These are phyloP conservation scores for Fagopyrum esculentum DNA, from an alignment of 148 eudicot species.

Conservation along the genomic window DNA sequence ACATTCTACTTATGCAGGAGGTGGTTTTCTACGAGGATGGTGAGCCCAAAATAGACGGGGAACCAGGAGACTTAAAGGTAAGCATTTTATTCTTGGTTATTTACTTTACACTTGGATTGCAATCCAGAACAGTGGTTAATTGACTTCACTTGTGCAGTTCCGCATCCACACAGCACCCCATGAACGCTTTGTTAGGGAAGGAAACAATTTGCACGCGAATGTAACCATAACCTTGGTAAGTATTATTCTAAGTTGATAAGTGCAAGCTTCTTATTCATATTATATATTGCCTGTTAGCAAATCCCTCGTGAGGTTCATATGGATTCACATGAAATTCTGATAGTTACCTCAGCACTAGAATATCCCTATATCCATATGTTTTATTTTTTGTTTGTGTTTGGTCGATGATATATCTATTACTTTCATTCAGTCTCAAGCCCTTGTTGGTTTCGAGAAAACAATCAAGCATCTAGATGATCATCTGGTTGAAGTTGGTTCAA, in stretches of 20 bases:
- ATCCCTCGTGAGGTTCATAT: background rate
- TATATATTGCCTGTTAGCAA: background rate
- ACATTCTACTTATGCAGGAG: conserved; percentile 39
- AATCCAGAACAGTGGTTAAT: background rate
- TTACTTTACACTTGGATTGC: background rate
- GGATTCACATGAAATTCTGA: too few species aligned
- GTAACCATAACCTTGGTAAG: conserved; percentile 85
- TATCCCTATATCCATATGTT: background rate
- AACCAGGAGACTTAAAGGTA: conserved; percentile 92
- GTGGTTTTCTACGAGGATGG: conserved; percentile 89
- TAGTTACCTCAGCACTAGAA: too few species aligned
- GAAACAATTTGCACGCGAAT: conserved; percentile 75
- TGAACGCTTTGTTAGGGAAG: conserved; percentile 76
- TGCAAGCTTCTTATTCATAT: background rate
- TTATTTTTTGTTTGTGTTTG: background rate
- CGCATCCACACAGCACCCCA: conserved; percentile 91
- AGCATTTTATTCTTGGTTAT: background rate
- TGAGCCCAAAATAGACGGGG: conserved; percentile 91
- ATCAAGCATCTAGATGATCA: conserved; percentile 87
- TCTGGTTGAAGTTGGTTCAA: conserved; percentile 64
- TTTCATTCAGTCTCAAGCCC: conserved; percentile 71
- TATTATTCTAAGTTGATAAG: background rate
- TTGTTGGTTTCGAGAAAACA: conserved; percentile 87
- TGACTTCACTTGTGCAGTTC: conserved; percentile 40
- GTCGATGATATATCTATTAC: background rate